phyloP scores from a whole-genome alignment of 2,329 filamentous ascomycete genomes.

The Laburnicola sp. region DNA sequence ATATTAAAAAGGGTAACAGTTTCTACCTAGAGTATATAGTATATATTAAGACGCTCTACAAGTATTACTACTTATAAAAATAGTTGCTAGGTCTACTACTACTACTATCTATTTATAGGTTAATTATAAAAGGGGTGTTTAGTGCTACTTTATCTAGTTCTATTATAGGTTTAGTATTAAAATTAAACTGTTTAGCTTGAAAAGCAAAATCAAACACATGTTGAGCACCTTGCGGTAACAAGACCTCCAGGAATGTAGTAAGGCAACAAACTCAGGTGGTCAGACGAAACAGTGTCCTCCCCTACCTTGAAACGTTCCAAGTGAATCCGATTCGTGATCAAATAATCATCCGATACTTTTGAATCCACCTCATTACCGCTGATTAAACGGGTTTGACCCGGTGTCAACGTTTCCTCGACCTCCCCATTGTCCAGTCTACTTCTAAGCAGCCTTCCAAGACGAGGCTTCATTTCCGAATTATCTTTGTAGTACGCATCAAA shows the following conservation, averaged over 20 bases:
- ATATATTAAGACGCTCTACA: too few species aligned
- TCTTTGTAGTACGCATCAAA: constrained; percentile 9
- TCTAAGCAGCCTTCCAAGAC: constrained; percentile 1
- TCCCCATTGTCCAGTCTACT: not conserved
- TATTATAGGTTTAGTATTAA: too few species aligned
- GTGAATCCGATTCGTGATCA: not conserved
- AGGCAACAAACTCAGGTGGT: constrained; percentile 7
- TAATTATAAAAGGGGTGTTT: too few species aligned
- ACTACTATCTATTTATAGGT: too few species aligned
- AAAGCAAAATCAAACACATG: too few species aligned
- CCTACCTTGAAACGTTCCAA: not conserved
- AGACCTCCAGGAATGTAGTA: not conserved
- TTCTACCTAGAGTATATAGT: too few species aligned
- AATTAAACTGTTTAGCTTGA: too few species aligned
- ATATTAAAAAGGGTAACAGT: too few species aligned
- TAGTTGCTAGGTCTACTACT: too few species aligned
- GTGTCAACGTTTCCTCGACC: not conserved
- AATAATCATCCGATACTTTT: constrained; percentile 1
- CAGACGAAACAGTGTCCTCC: not conserved
- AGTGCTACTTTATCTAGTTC: too few species aligned
- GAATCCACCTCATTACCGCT: constrained; percentile 5
- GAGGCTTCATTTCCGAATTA: not conserved
- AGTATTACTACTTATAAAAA: too few species aligned
- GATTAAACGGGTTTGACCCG: not conserved
- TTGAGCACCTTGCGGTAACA: too few species aligned